Conservation (phyloP, 768 basidiomycete genomes). For the Crucibulum laeve region DNA sequence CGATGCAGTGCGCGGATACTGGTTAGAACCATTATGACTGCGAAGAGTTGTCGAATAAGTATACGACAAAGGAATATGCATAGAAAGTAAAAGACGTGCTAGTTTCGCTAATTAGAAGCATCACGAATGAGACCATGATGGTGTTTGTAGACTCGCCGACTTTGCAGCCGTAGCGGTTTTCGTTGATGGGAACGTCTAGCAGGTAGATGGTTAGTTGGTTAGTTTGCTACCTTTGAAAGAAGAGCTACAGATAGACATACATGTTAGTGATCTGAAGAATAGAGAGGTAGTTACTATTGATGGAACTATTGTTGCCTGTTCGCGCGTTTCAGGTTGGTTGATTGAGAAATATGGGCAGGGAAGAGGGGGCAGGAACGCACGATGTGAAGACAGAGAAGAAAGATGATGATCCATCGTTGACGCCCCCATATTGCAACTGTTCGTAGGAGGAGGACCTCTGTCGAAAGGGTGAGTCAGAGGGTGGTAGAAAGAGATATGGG, state of each 20-base stretch:
- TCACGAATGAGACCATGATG: not conserved
- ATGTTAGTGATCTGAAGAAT: not conserved
- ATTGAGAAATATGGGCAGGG: not conserved
- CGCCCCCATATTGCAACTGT: slow-evolving; percentile 9
- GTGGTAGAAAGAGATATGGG: not conserved
- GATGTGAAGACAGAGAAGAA: not conserved
- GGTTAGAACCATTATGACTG: not conserved
- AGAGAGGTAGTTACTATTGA: not conserved
- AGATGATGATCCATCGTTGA: not conserved
- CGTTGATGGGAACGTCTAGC: not conserved
- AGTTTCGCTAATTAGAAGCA: not conserved
- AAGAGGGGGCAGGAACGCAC: not conserved
- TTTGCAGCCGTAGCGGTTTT: not conserved
- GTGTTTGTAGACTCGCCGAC: not conserved
- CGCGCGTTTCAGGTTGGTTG: not conserved
- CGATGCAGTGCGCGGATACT: not conserved
- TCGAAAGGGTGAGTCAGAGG: not conserved
- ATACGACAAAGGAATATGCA: not conserved
- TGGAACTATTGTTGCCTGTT: not conserved
- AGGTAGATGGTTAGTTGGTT: no score
- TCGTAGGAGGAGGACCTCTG: slow-evolving; percentile 14
- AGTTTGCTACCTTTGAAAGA: not conserved
- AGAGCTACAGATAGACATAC: not conserved
- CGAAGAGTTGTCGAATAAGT: not conserved
- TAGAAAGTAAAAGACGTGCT: not conserved